These are phyloP conservation scores for Ceratopteris richardii DNA, from an alignment of 75 land plant genomes.

Conservation along the genomic window DNA sequence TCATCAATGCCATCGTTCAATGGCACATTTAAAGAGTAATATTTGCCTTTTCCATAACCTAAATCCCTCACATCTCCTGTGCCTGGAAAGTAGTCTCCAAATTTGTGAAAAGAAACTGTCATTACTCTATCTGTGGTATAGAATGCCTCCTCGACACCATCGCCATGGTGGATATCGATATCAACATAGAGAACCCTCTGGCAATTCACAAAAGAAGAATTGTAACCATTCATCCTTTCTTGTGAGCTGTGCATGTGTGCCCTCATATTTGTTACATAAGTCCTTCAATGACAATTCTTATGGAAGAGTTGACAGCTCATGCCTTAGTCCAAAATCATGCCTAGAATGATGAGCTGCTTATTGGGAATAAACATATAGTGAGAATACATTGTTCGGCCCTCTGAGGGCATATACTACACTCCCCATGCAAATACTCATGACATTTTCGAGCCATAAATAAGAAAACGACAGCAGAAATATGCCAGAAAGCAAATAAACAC, in stretches of 20 bases:
- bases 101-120: constrained; percentile 85
- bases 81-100: constrained; percentile 80
- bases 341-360: too few relatives aligned
- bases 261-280: too few relatives aligned
- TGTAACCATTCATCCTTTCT: background rate
- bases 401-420: too few relatives aligned
- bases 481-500: too few relatives aligned
- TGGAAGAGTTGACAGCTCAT: too few relatives aligned
- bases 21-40: constrained; percentile 73
- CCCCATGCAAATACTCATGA: too few relatives aligned
- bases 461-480: too few relatives aligned
- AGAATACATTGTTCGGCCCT: too few relatives aligned
- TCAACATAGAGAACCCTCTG: constrained; percentile 79
- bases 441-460: too few relatives aligned
- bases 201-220: constrained; percentile 8
- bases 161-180: constrained; percentile 86
- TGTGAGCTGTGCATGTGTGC: background rate
- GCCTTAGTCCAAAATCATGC: too few relatives aligned
- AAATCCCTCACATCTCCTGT: constrained; percentile 61
- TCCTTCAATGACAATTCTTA: too few relatives aligned
- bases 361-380: too few relatives aligned
- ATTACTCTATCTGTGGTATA: constrained; percentile 72
- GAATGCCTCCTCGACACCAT: constrained; percentile 84
- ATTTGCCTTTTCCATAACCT: constrained; percentile 52
- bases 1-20: constrained; percentile 75